Evolutionary conservation across 805 yeast genomes (phyloP), one percentile per base, ranked within the genome.

Genomic region (Suhomyces sp.): DNA sequence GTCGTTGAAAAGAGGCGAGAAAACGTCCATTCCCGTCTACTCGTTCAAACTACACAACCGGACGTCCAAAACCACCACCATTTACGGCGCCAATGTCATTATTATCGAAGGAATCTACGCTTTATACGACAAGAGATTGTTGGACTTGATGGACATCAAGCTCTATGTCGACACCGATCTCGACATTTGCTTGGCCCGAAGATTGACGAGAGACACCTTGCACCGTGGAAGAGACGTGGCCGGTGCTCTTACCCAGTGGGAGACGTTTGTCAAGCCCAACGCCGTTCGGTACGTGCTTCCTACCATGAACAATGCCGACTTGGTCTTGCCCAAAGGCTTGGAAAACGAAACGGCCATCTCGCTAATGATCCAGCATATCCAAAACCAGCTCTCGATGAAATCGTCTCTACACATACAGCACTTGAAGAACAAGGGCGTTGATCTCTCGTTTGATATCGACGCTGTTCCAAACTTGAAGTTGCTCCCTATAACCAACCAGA

Each of bases 51-150:
- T 70, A 78, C 97, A 53, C 86, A 90, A 73, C 69, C 75, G 56
- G 64, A 84, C 93, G 1, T 81, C 77, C 41, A 84, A 86, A 63
- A 77, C 78, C n/a, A 74, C 86, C 47, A 85, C 92, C 3, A 83
- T 94, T 17, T 92, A 91, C 63, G 98, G 97, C 1, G 97, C 97
- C 13, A 91, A 91, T 66, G 96, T 94, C 19, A 88, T 94, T 50
- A 87, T 94, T 5, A 73, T 94, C 38, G 99, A 94, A 68, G 99
- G 99, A 1, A 84, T 94, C 3, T 90, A 88, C 65, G 90, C 97
- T 0, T 69, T 94, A 44, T 84, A 86, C 56, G 90, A 87, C 65
- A 77, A 78, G 46, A 78, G 91, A 42, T 69, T 94, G 15, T 70
- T 87, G 50, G 86, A 81, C 10, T 63, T 91, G 62, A 87, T 92